phyloP scores from a whole-genome alignment of 345 rosid species.

The Acer saccharum region DNA sequence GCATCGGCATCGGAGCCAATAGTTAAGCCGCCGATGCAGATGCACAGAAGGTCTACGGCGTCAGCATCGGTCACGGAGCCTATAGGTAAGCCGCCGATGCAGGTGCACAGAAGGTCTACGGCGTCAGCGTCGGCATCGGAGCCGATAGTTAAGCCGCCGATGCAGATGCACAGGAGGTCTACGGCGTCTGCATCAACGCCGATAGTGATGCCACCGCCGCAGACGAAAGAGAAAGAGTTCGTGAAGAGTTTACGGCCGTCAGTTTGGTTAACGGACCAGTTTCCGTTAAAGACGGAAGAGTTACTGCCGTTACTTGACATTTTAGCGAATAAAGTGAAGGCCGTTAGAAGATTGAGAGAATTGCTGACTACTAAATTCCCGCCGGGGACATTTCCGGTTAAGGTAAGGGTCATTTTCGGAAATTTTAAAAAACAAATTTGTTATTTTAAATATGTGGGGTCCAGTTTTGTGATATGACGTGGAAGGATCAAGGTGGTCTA shows the following conservation, averaged over 20 bases:
- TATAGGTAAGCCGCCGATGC: conserved; percentile 19
- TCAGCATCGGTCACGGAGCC: too few species aligned
- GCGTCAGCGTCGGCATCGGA: too few species aligned
- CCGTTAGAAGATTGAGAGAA: conserved; percentile 88
- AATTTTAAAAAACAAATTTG: background rate
- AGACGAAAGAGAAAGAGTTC: conserved; percentile 83
- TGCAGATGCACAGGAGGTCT: conserved; percentile 49
- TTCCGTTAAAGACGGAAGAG: conserved; percentile 92
- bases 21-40: conserved; percentile 42
- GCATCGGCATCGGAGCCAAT: conserved; percentile 34
- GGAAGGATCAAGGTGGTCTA: conserved; percentile 7
- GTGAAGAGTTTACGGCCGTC: conserved; percentile 80
- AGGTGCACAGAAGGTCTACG: conserved; percentile 40
- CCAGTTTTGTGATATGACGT: conserved; percentile 28
- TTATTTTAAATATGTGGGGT: background rate
- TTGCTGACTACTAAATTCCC: conserved; percentile 94
- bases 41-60: too few species aligned
- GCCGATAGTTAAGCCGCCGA: conserved; percentile 11
- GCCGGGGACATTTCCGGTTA: conserved; percentile 94
- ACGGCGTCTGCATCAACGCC: conserved; percentile 37
- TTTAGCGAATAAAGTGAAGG: conserved; percentile 91
- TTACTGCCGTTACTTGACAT: conserved; percentile 89
- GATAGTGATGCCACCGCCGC: conserved; percentile 40
- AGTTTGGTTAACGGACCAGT: conserved; percentile 94
- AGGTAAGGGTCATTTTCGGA: conserved; percentile 47